Conservation (phyloP, 306 rosid species). For the Lablab purpureus region DNA sequence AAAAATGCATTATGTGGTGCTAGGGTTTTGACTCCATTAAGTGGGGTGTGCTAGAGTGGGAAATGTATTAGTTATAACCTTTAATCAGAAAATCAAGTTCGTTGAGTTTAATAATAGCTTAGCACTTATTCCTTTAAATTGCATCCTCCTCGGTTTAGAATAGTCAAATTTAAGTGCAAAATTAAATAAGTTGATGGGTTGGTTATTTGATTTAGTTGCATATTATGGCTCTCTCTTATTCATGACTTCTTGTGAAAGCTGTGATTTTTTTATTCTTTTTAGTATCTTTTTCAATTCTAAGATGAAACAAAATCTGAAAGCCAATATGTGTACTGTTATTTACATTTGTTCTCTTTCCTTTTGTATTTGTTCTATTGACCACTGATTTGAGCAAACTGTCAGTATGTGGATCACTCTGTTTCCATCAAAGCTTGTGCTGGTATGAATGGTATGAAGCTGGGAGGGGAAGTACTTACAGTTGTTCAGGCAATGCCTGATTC, state of each 20-base stretch:
- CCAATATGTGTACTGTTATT: constrained; percentile 11
- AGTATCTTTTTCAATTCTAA: constrained; percentile 18
- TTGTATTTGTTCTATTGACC: constrained; percentile 26
- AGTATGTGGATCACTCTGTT: constrained; percentile 83
- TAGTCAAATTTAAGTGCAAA: neutral
- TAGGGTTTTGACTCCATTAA: neutral
- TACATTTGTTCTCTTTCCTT: constrained; percentile 15
- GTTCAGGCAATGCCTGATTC: constrained; percentile 69
- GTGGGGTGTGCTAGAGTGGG: neutral
- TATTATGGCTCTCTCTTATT: constrained; percentile 6
- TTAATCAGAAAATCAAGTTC: neutral
- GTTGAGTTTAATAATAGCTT: neutral
- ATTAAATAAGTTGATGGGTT: neutral
- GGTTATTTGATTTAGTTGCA: neutral
- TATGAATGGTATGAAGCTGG: constrained; percentile 86
- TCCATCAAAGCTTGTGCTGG: constrained; percentile 90
- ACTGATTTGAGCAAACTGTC: constrained; percentile 50
- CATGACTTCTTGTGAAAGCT: constrained; percentile 2
- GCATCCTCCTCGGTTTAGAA: constrained; percentile 6
- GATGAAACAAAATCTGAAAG: constrained; percentile 18
- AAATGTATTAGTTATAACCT: neutral
- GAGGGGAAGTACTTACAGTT: constrained; percentile 78
- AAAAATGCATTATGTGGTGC: neutral
- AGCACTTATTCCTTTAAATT: neutral
- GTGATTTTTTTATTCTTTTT: neutral